Evolutionary conservation across 768 basidiomycete genomes (phyloP).

Genomic region (Russula olivacea): DNA sequence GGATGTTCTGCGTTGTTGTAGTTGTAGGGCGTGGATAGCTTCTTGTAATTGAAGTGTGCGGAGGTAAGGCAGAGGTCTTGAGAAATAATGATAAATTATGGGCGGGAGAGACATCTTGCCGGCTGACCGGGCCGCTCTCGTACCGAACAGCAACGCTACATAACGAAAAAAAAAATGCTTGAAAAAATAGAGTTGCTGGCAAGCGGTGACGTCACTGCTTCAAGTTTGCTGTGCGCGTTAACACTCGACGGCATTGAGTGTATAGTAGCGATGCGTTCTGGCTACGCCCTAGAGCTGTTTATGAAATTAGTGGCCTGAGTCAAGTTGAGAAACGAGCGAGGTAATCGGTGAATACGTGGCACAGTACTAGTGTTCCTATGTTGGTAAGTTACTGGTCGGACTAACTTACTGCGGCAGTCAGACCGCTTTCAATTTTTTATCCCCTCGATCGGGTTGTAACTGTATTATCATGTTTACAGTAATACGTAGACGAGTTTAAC

Average conservation of each 20-base stretch:
- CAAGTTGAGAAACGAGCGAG: neutral
- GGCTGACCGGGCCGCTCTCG: neutral
- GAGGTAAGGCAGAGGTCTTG: constrained; percentile 69
- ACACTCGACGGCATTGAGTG: no score
- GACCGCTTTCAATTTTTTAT: neutral
- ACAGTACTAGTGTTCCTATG: no score
- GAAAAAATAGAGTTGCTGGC: no score
- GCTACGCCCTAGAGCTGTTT: no score
- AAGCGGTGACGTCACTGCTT: no score
- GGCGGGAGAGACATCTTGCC: constrained; percentile 40
- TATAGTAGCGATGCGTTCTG: no score
- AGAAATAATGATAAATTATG: constrained; percentile 73
- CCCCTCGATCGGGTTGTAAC: neutral
- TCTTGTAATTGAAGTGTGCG: constrained; percentile 67
- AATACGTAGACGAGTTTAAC: neutral
- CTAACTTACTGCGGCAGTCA: neutral
- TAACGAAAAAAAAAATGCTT: no score
- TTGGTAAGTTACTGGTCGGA: no score
- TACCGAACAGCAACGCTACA: no score
- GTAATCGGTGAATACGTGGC: no score
- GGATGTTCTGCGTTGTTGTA: constrained; percentile 42
- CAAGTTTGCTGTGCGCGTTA: no score
- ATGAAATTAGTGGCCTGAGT: no score
- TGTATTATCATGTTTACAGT: neutral
- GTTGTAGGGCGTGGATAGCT: constrained; percentile 59